phyloP scores from a whole-genome alignment of 169 alveolate species.

The Plasmodium chabaudi region DNA sequence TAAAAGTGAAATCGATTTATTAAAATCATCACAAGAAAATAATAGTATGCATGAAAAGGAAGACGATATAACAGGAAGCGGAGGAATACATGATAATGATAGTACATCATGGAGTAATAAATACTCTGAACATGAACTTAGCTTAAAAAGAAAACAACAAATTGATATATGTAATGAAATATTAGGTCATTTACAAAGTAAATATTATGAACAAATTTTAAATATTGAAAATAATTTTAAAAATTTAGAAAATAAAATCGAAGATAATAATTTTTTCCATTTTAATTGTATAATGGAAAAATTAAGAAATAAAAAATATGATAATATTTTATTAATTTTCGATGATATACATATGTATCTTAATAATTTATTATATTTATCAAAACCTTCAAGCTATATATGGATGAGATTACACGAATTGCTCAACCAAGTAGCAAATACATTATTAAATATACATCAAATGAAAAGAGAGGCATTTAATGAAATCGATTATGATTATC shows the following conservation, averaged over 20 bases:
- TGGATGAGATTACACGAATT: slow-evolving; percentile 74
- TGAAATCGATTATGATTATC: background rate
- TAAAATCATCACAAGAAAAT: background rate
- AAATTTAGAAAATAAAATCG: slow-evolving; percentile 56
- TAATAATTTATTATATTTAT: slow-evolving; percentile 45
- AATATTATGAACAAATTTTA: slow-evolving; percentile 36
- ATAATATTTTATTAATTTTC: slow-evolving; percentile 25
- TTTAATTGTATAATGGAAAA: slow-evolving; percentile 63
- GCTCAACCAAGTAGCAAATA: slow-evolving; percentile 19
- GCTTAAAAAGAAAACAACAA: slow-evolving; percentile 15
- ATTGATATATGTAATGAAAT: slow-evolving; percentile 51
- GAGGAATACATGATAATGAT: background rate
- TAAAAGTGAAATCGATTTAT: background rate
- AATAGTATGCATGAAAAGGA: background rate
- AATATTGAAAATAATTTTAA: slow-evolving; percentile 66
- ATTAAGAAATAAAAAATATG: slow-evolving; percentile 34
- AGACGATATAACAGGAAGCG: background rate
- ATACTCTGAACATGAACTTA: background rate
- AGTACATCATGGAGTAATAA: background rate
- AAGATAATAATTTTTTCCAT: slow-evolving; percentile 39
- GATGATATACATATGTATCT: slow-evolving; percentile 53
- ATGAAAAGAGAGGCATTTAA: slow-evolving; percentile 13
- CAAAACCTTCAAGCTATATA: slow-evolving; percentile 63
- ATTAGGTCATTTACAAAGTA: background rate
- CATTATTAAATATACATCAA: slow-evolving; percentile 35